Evolutionary conservation across 139 green algal genomes (phyloP).

Genomic region (Chlorella sp.): DNA sequence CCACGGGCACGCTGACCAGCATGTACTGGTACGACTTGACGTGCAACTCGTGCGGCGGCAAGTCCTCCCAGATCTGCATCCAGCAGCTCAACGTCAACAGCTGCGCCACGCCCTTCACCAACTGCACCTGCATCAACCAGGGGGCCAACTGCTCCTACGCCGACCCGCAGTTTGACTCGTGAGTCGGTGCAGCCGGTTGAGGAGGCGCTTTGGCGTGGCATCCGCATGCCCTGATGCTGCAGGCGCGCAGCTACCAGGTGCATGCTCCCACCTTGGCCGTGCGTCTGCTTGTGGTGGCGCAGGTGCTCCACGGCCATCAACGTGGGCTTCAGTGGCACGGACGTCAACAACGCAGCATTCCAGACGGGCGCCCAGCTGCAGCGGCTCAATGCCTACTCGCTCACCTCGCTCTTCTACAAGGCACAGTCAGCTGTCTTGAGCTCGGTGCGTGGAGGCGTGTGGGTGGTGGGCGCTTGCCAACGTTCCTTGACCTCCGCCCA

Average conservation of each 20-base stretch:
- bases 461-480: no score
- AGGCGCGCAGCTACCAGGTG: no score
- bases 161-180: slow-evolving; percentile 10
- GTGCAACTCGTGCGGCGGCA: slow-evolving; percentile 23
- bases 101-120: slow-evolving; percentile 18
- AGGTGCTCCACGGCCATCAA: slow-evolving; percentile 30
- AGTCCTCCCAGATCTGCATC: slow-evolving; percentile 11
- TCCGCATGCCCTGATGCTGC: neutral
- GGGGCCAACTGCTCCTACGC: slow-evolving; percentile 6
- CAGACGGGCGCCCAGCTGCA: slow-evolving; percentile 24
- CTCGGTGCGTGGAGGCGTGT: no score
- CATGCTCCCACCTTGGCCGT: no score
- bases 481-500: no score
- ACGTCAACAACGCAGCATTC: slow-evolving; percentile 14
- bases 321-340: slow-evolving; percentile 15
- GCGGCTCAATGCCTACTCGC: slow-evolving; percentile 28
- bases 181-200: neutral
- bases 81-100: neutral
- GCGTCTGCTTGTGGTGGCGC: no score
- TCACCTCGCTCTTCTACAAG: slow-evolving; percentile 22
- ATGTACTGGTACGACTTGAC: slow-evolving; percentile 30
- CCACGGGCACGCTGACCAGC: slow-evolving; percentile 7
- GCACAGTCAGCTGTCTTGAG: neutral
- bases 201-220: neutral
- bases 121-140: slow-evolving; percentile 13